Evolutionary conservation across 1,139 yeast species (phyloP).

Genomic region (Geotrichum restrictum): DNA sequence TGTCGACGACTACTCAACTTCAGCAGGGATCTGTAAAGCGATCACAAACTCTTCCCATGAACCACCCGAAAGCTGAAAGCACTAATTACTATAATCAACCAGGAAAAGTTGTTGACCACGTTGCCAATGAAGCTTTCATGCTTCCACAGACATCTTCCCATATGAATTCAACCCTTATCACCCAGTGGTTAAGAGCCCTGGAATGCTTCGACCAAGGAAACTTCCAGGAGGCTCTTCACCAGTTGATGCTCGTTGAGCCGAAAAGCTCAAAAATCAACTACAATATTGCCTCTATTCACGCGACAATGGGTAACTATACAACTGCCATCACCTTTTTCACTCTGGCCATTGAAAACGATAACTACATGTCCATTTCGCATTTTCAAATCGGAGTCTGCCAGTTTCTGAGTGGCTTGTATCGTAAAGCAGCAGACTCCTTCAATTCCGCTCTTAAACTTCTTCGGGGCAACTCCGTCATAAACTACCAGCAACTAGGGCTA

Average conservation of each 20-base stretch:
- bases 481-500: slow-evolving; percentile 29
- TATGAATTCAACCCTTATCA: slow-evolving; percentile 6
- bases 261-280: slow-evolving; percentile 22
- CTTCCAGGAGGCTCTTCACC: slow-evolving; percentile 15
- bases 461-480: slow-evolving; percentile 29
- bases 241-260: slow-evolving; percentile 12
- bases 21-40: no score
- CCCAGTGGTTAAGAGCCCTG: slow-evolving; percentile 20
- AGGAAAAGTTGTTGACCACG: no score
- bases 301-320: slow-evolving; percentile 23
- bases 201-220: slow-evolving; percentile 17
- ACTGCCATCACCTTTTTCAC: slow-evolving; percentile 23
- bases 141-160: background rate
- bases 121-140: no score
- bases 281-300: slow-evolving; percentile 25
- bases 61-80: no score
- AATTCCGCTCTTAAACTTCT: slow-evolving; percentile 26
- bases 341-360: slow-evolving; percentile 24
- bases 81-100: no score
- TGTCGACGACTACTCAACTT: no score
- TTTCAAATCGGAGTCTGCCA: slow-evolving; percentile 31
- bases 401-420: slow-evolving; percentile 26
- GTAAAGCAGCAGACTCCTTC: slow-evolving; percentile 27
- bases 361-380: slow-evolving; percentile 28
- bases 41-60: no score